These are phyloP conservation scores for Hygrophila difformis DNA, from an alignment of 257 asterid genomes.

Conservation along the genomic window DNA sequence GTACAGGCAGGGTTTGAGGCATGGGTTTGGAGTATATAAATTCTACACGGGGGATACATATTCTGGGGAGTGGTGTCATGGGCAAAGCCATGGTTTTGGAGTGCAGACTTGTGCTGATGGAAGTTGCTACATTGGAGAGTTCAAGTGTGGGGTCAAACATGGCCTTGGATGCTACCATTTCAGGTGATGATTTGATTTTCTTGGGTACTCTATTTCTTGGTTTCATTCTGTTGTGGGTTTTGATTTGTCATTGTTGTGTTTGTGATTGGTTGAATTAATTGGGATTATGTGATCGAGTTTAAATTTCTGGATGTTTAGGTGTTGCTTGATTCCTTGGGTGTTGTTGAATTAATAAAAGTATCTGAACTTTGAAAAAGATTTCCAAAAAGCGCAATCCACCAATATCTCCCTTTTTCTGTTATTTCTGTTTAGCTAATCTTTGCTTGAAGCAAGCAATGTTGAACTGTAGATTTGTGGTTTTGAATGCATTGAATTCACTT, in stretches of 20 bases:
- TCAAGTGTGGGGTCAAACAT: slow-evolving; percentile 70
- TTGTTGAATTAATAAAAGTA: not conserved
- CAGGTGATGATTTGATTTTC: slow-evolving; percentile 33
- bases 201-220: not conserved
- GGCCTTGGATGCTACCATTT: slow-evolving; percentile 89
- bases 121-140: slow-evolving; percentile 70
- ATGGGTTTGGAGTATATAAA: slow-evolving; percentile 73
- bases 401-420: slow-evolving; percentile 6
- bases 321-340: slow-evolving; percentile 11
- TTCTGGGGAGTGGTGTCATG: slow-evolving; percentile 84
- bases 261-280: not conserved
- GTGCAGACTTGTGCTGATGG: slow-evolving; percentile 87
- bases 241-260: not conserved
- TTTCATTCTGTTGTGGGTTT: not conserved
- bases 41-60: slow-evolving; percentile 77
- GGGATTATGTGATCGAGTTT: too few relatives aligned
- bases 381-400: slow-evolving; percentile 1
- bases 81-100: slow-evolving; percentile 85
- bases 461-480: slow-evolving; percentile 4
- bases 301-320: not conserved
- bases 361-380: slow-evolving; percentile 6
- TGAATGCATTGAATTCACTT: slow-evolving; percentile 2
- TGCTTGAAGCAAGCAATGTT: slow-evolving; percentile 15
- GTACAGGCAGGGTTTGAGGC: slow-evolving; percentile 69
- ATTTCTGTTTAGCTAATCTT: not conserved